These are phyloP conservation scores for Fusarium multiceps DNA, from an alignment of 2,329 filamentous ascomycete species.

Conservation along the genomic window DNA sequence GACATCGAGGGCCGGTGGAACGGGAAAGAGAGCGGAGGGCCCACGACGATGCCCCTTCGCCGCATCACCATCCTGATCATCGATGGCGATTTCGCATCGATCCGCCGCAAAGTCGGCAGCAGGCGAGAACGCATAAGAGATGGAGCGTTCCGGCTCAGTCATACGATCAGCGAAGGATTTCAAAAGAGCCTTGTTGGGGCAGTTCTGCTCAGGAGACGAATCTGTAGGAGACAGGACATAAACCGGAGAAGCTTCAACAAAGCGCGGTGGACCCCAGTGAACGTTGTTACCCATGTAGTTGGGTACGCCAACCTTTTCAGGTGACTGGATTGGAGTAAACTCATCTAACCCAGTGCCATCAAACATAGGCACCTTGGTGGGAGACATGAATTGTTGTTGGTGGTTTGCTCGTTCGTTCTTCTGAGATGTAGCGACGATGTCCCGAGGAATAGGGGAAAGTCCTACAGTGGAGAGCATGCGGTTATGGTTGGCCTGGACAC, in stretches of 20 bases:
- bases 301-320: neutral
- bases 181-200: neutral
- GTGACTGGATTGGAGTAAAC: constrained; percentile 14
- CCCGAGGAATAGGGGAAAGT: neutral
- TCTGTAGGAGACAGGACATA: neutral
- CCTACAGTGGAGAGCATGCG: neutral
- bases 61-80: neutral
- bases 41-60: constrained; percentile 19
- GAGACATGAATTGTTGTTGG: neutral
- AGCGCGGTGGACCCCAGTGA: neutral
- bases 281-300: neutral
- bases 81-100: constrained; percentile 12
- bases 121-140: constrained; percentile 11
- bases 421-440: neutral
- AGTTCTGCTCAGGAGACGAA: constrained; percentile 9
- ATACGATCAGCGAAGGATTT: constrained; percentile 25
- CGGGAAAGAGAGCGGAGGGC: neutral
- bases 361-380: neutral
- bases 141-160: neutral
- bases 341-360: neutral
- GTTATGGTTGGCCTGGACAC: neutral
- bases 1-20: neutral
- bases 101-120: constrained; percentile 19
- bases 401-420: neutral
- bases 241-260: constrained; percentile 1